Evolutionary conservation across 805 yeast species (phyloP), one percentile per base, ranked within the genome.

Genomic region (Candida incommunis): DNA sequence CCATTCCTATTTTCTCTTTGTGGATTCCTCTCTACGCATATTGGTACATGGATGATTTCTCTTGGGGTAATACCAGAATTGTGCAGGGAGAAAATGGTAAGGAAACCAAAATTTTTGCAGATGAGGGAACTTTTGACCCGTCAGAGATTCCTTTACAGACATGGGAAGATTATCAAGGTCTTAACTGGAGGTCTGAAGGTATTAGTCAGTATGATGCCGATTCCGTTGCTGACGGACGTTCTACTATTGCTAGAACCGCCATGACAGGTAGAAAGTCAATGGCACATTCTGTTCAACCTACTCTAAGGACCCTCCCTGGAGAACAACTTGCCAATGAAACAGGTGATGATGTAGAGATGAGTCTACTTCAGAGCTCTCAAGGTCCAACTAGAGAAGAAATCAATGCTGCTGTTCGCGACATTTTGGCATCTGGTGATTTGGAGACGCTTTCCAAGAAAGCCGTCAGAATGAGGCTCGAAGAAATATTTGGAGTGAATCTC

Each of bases 1-100:
- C 80, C 3, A 67, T 76, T 50, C 81, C 81, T 13, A 60, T 76
- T 41, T 76, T 76, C 72, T 71, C 76, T 50, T 65, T 76, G 48
- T 74, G 72, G 7, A 65, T 76, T 43, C 82, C 82, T 3, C 52
- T 68, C 23, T 76, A 76, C 55, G 67, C 81, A 0, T 76, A 66
- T 62, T 76, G 82, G 82, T 69, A 73, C 55, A 76, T 76, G 68
- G 82, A 76, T 54, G 81, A 76, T 60, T 76, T 76, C 63, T 70
- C 77, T 50, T 76, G 82, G 82, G 82, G 82, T 51, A 77, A 71
- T 53, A 76, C 82, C 16, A 70, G 82, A 56, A 64, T 71, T 40
- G 75, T 76, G 23, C 65, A 65, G 9, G 80, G 78, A 21, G 80
- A 65, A 42, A 64, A 65, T 49, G 70, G 74, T 26, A 70, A 72